These are phyloP conservation scores for Aotearoamyces nothofagi DNA, from an alignment of 2,329 filamentous ascomycete species.

Conservation along the genomic window DNA sequence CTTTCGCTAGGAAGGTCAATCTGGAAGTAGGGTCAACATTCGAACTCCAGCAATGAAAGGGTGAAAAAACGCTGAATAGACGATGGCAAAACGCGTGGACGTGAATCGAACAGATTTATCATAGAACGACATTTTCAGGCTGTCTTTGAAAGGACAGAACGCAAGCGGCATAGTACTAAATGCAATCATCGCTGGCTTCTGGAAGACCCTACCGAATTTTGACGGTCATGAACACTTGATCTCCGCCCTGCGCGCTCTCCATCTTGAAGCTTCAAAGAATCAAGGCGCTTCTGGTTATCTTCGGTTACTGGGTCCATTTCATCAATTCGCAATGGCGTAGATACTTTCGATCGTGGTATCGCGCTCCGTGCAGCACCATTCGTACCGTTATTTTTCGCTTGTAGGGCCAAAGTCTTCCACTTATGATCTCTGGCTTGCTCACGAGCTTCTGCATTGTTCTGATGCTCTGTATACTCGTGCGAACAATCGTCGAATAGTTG, in stretches of 20 bases:
- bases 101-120: too few species aligned
- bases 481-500: slow-evolving; percentile 98
- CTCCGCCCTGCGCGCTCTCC: slow-evolving; percentile 44
- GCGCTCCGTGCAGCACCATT: slow-evolving; percentile 22
- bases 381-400: slow-evolving; percentile 55
- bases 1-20: neutral
- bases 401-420: slow-evolving; percentile 75
- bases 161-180: slow-evolving; percentile 13
- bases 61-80: too few species aligned
- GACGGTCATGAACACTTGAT: slow-evolving; percentile 38
- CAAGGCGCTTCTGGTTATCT: slow-evolving; percentile 73
- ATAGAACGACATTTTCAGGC: neutral
- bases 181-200: slow-evolving; percentile 22
- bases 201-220: slow-evolving; percentile 36
- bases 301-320: slow-evolving; percentile 69
- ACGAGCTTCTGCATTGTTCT: slow-evolving; percentile 78
- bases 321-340: slow-evolving; percentile 39
- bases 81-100: neutral
- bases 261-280: slow-evolving; percentile 83
- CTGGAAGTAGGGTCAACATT: neutral
- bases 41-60: slow-evolving; percentile 1
- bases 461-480: slow-evolving; percentile 92
- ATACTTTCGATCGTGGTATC: slow-evolving; percentile 23
- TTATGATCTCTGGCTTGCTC: slow-evolving; percentile 71
- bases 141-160: slow-evolving; percentile 13